Conservation (phyloP, 805 yeast genomes). For the Clavispora vitiphila region DNA sequence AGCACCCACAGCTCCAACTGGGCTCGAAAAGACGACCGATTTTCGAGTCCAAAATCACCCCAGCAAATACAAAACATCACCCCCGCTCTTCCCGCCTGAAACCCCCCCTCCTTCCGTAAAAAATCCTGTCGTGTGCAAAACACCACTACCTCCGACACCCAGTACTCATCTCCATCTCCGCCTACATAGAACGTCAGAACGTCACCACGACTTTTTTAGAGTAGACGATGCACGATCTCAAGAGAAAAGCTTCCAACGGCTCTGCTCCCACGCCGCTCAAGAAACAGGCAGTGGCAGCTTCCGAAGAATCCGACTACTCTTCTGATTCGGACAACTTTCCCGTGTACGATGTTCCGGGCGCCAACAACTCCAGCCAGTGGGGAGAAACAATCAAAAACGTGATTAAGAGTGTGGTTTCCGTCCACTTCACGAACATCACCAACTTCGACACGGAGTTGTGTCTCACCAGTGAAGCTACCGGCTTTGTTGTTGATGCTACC, state of each 20-base stretch:
- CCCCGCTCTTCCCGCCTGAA: too few relatives aligned
- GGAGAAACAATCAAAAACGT: constrained; percentile 75
- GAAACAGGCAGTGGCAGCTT: constrained; percentile 4
- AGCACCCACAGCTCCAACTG: too few relatives aligned
- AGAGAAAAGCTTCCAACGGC: constrained; percentile 13
- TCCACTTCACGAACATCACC: constrained; percentile 82
- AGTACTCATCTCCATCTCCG: not conserved
- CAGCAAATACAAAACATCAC: too few relatives aligned
- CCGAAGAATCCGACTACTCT: constrained; percentile 5
- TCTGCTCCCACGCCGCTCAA: constrained; percentile 8
- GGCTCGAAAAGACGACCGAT: too few relatives aligned
- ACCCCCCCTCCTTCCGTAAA: too few relatives aligned
- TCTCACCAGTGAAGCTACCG: constrained; percentile 86
- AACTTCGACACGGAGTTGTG: constrained; percentile 84
- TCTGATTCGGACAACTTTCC: constrained; percentile 8
- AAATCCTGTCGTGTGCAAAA: not conserved
- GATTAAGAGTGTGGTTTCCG: constrained; percentile 80
- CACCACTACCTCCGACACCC: not conserved
- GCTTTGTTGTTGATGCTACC: constrained; percentile 83
- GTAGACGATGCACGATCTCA: constrained; percentile 2
- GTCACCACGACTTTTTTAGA: not conserved
- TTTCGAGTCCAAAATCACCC: too few relatives aligned
- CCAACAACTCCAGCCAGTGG: constrained; percentile 44
- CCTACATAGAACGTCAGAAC: constrained; percentile 1
- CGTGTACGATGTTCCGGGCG: constrained; percentile 12